A percentile compares a stretch with the other conserved stretches of the same genome.
phyloP scores from a whole-genome alignment of 2,329 filamentous ascomycete species.

The Lachnum nothofagi region DNA sequence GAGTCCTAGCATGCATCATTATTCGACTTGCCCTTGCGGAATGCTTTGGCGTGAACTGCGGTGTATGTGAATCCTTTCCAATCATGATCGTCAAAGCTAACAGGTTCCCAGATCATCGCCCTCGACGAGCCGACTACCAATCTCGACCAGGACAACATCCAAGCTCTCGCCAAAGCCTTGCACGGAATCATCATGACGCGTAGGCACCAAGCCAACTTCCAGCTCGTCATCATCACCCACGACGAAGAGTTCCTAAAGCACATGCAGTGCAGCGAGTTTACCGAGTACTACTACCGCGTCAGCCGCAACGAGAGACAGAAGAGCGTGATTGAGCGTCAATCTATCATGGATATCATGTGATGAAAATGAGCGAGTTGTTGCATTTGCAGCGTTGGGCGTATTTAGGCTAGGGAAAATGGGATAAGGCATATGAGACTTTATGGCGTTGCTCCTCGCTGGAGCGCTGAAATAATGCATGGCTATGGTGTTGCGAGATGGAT shows the following conservation, averaged over 20 bases:
- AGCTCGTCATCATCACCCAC: conserved; percentile 97
- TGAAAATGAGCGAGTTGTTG: background rate
- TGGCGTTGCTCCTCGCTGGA: background rate
- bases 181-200: conserved; percentile 82
- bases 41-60: conserved; percentile 93
- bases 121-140: conserved; percentile 98
- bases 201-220: conserved; percentile 86
- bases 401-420: background rate
- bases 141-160: conserved; percentile 90
- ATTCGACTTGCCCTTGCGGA: conserved; percentile 94
- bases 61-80: conserved; percentile 37
- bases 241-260: conserved; percentile 91
- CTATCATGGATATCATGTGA: background rate
- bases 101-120: conserved; percentile 61
- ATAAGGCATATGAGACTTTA: background rate
- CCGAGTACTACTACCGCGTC: conserved; percentile 86
- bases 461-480: background rate
- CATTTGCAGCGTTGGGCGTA: background rate
- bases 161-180: conserved; percentile 75
- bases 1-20: conserved; percentile 93
- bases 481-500: background rate
- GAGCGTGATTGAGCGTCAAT: conserved; percentile 70
- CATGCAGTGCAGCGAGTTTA: conserved; percentile 92
- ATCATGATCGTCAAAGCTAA: conserved; percentile 2
- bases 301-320: conserved; percentile 79